Evolutionary conservation across 75 land plant species (phyloP).

Genomic region (Pinus taeda): DNA sequence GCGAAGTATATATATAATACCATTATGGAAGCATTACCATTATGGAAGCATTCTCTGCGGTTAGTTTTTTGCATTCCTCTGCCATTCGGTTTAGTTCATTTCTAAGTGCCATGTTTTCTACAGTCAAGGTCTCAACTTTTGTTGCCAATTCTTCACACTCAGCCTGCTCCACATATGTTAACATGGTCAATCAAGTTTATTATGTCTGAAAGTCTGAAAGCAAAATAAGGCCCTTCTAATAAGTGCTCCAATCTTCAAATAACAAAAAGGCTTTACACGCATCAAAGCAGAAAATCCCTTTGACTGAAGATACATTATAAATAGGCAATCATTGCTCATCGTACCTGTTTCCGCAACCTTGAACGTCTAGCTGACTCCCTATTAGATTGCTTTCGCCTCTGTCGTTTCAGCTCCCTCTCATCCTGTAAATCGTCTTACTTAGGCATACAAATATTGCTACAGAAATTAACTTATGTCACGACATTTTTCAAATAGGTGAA

Average conservation of each 20-base stretch:
- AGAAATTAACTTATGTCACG: background rate
- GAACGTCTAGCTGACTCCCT: constrained; percentile 95
- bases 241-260: background rate
- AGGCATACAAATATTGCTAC: background rate
- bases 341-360: constrained; percentile 80
- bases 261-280: background rate
- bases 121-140: constrained; percentile 46
- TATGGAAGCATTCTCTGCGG: constrained; percentile 42
- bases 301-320: background rate
- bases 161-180: constrained; percentile 28
- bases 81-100: constrained; percentile 40
- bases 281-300: background rate
- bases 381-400: constrained; percentile 88
- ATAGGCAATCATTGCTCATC: background rate
- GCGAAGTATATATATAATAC: too few species aligned
- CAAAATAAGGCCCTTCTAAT: background rate
- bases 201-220: background rate
- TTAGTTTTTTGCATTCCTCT: constrained; percentile 54
- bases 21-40: too few species aligned
- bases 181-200: background rate
- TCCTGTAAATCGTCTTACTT: constrained; percentile 38
- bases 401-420: constrained; percentile 87
- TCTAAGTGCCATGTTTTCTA: constrained; percentile 43
- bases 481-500: background rate
- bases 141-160: constrained; percentile 62